Evolutionary conservation across 768 basidiomycete species (phyloP).

Genomic region (Mycena rosella): DNA sequence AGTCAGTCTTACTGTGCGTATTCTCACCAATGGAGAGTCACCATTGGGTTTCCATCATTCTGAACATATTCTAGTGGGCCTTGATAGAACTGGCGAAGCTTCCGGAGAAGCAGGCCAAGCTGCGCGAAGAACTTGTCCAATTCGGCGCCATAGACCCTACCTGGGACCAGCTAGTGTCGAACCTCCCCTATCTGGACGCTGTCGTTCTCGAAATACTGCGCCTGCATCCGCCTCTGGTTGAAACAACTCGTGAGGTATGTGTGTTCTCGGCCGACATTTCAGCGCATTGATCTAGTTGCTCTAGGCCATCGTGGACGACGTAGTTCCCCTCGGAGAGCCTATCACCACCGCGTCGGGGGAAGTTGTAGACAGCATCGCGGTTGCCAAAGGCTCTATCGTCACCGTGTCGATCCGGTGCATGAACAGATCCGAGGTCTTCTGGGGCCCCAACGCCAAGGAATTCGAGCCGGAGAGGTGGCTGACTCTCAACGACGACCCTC

Average conservation of each 20-base stretch:
- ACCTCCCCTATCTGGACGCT: conserved; percentile 56
- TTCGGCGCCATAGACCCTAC: conserved; percentile 46
- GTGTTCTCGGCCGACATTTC: not conserved
- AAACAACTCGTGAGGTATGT: conserved; percentile 48
- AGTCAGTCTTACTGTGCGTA: conserved; percentile 42
- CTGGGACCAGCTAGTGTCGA: conserved; percentile 52
- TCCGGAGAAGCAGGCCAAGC: conserved; percentile 45
- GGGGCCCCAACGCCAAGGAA: conserved; percentile 58
- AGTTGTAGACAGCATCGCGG: conserved; percentile 44
- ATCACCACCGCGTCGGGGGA: conserved; percentile 45
- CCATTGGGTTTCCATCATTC: not conserved
- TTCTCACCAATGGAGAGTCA: no score
- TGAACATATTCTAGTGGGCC: conserved; percentile 43
- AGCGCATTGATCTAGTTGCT: not conserved
- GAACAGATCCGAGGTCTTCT: conserved; percentile 56
- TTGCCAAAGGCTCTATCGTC: conserved; percentile 56
- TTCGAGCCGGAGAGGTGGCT: conserved; percentile 62
- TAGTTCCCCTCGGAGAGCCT: conserved; percentile 53
- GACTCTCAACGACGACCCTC: conserved; percentile 40
- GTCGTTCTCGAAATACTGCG: conserved; percentile 56
- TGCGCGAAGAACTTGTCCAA: conserved; percentile 48
- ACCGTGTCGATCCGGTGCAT: conserved; percentile 55
- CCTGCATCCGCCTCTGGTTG: conserved; percentile 49
- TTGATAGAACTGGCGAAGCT: conserved; percentile 52
- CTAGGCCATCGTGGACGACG: conserved; percentile 54